Evolutionary conservation across 1,139 yeast species (phyloP), one percentile per base, ranked within the genome.

Genomic region (Kurtzmaniella quercitrusa): DNA sequence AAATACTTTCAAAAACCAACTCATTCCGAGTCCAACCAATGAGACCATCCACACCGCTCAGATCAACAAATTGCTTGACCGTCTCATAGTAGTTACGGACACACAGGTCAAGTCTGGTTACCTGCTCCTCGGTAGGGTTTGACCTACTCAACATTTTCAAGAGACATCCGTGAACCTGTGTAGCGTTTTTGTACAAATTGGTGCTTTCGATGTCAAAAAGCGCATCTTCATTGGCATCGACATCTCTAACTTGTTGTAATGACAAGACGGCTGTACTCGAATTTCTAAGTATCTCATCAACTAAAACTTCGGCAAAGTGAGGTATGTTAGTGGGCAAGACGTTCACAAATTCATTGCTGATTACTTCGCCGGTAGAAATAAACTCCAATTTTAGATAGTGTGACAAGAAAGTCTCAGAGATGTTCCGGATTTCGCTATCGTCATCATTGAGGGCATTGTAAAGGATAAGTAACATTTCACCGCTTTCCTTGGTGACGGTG

Each of bases 361-460:
- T 20, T 16, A 34, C 22, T 34, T 14, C 22, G 3, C 37, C 37
- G 16, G 23, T 19, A n/a, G 35, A 19, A 2, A 33, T 39, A 14
- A 53, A 50, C 5, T 50, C 45, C 2, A 56, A 45, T 0, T 47
- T 49, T 20, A 68, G 50, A 11, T 55, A 46, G 16, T 40, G n/a
- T 2, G 66, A 57, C 12, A 75, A 48, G 42, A 60, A 61, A 2
- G 49, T 36, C 0, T 80, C 60, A 1, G 79, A 68, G 2, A 54
- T 21, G 1, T 51, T 47, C 50, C 85, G 61, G 11, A 80, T 63
- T 8, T 64, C 73, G 7, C 67, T 72, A 48, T 82, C 87, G 53
- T 84, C 93, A 56, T 85, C 94, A 41, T 70, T 65, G 14, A 82
- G 57, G 46, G 67, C 74, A 14, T 58, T 53, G 47, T 65, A 70